Base-by-base conservation (phyloP, 768 basidiomycete genomes). In the Solioccasus polychromus region DNA sequence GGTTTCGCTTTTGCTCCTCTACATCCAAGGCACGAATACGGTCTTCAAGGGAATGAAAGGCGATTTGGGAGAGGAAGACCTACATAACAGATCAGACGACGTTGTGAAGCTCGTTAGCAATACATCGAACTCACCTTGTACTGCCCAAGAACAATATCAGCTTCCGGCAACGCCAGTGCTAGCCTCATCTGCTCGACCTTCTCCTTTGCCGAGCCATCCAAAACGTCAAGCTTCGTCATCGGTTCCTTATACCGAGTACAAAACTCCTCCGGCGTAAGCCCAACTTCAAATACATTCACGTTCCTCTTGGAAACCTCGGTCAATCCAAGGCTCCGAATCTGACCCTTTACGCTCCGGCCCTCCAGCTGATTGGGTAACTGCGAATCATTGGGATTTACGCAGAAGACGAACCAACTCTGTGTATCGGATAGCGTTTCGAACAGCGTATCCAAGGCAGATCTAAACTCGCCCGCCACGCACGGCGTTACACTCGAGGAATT, bases 311-410 rank as follows among this genome's bases (percentile, higher is more conserved):
- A 80, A 50, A 97, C 77, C 68, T 92, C 89, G 2, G 83, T 69
- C 55, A 98, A 58, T 0, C 92, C 90, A 20, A 85, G 59, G 45
- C 88, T 86, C 39, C 88, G 76, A 29, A 98, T 85, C 68, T 98
- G 95, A 0, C 89, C 88, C 64, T 93, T 95, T 39, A 97, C 86
- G 31, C 86, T 84, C 35, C 93, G 75, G 10, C 90, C 88, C 70
- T 98, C 95, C 42, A 97, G 71, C 62, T 97, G 94, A 61, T 92
- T 91, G 30, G 94, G 92, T 17, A 97, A 69, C 60, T 95, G 95
- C 20, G 91, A 85, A 68, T 97, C 93, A 61, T 98, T 99, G 4
- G 94, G 92, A 62, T 88, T 92, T 55, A 98, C 68, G 59, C 92
- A 96, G 68, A 95, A 91, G 15, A 96, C 77, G 56, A 83, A 87